Conservation (phyloP, 169 alveolate genomes). For the Cryptosporidium canis region DNA sequence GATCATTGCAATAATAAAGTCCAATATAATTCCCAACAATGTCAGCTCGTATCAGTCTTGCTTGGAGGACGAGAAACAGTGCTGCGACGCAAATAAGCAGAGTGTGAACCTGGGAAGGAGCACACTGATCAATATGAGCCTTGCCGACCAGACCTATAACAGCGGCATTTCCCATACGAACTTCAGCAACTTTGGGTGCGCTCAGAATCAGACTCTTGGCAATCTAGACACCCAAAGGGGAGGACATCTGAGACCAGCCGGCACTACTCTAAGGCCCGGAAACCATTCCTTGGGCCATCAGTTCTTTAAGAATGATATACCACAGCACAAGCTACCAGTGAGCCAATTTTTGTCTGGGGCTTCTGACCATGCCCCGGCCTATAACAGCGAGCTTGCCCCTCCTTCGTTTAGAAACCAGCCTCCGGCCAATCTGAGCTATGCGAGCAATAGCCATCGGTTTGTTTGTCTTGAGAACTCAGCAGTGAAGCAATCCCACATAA, state of each 20-base stretch:
- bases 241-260: background rate
- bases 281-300: background rate
- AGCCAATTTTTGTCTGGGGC: background rate
- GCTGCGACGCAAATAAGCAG: background rate
- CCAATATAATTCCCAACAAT: conserved; percentile 44
- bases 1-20: conserved; percentile 52
- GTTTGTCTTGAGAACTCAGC: conserved; percentile 8
- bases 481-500: background rate
- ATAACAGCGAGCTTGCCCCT: background rate
- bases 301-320: background rate
- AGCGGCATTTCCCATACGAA: background rate
- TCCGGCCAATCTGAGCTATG: background rate
- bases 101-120: background rate
- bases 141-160: background rate
- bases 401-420: conserved; percentile 21
- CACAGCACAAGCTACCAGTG: background rate
- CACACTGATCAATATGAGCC: background rate
- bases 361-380: background rate
- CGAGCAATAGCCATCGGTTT: background rate
- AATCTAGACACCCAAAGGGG: background rate
- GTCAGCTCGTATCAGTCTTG: background rate
- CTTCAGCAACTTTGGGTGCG: background rate
- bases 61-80: background rate
- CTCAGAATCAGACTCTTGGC: background rate
- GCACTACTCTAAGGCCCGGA: conserved; percentile 19